Evolutionary conservation across 768 basidiomycete species (phyloP), one percentile per base, ranked within the genome.

Genomic region (Lentinula raphanica): DNA sequence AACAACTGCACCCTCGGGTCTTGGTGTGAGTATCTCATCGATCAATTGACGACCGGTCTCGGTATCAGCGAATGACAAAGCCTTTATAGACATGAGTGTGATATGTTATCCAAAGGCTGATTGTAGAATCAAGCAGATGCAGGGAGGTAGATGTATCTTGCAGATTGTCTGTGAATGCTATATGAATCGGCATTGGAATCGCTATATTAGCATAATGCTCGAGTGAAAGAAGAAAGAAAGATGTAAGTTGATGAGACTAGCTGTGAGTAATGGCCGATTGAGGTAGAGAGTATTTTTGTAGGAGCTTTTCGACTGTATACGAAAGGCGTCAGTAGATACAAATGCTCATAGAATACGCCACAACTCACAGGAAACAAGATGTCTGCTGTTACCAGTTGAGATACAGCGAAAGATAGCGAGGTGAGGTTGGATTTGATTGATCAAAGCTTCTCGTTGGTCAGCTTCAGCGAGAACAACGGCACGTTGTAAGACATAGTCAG

Each of bases 401-500:
- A 84, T 85, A 65, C 82, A 79, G 51, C 87, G 84, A 79, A 94
- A 87, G 67, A 72, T 83, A 32, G 76, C 74, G 25, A 95, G 75
- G 60, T 92, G 83, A 19, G 86, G 83, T 35, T 81, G 79, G 29
- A 92, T 83, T 63, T 79, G 78, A 59, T 68, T 75, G 62, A 86
- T 81, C 32, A 95, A 71, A 11, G 70, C 68, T 49, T 87, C 85
- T 69, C 82, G 83, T 72, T 95, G 93, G 25, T 88, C 81, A 15
- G 80, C 84, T 61, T 87, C 87, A 3, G 82, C 85, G 19, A 87
- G 80, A 21, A 73, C 73, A 54, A 95, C 73, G 2, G 90, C 88
- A 29, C 88, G 82, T 68, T 94, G 92, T 44, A 94, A 78, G 59
- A 94, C 92, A 67, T 93, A 94, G 70, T 94, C 91, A 93, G 31